Evolutionary conservation across 805 yeast genomes (phyloP).

Genomic region (Saccharomycopsis sp.): DNA sequence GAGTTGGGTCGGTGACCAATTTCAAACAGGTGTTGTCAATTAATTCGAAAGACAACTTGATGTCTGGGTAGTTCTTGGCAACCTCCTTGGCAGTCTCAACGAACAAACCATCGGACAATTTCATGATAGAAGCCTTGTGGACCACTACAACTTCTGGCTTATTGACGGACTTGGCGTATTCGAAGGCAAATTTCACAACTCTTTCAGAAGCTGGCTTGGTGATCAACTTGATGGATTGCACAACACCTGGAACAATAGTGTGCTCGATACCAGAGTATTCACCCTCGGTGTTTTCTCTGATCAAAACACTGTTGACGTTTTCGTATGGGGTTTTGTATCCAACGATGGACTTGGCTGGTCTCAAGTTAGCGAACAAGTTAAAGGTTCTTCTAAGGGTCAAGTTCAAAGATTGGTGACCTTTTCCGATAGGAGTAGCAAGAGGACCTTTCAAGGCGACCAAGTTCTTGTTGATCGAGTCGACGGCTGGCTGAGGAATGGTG

Average conservation of each 20-base stretch:
- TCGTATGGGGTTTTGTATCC: slow-evolving; percentile 91
- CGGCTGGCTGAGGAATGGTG: slow-evolving; percentile 86
- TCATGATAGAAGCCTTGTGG: slow-evolving; percentile 98
- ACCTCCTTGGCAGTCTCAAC: slow-evolving; percentile 86
- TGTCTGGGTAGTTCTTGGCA: slow-evolving; percentile 77
- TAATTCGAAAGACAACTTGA: slow-evolving; percentile 75
- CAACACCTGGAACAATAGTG: slow-evolving; percentile 96
- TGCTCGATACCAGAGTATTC: slow-evolving; percentile 99
- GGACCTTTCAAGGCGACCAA: slow-evolving; percentile 97
- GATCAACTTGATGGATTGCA: slow-evolving; percentile 94
- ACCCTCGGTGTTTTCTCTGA: slow-evolving; percentile 99
- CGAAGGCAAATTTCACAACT: slow-evolving; percentile 94
- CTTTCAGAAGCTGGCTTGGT: slow-evolving; percentile 95
- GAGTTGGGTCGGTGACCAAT: slow-evolving; percentile 82
- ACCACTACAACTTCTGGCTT: slow-evolving; percentile 89
- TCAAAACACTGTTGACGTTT: slow-evolving; percentile 82
- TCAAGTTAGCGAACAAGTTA: slow-evolving; percentile 91
- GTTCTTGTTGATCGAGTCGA: slow-evolving; percentile 86
- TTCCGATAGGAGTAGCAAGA: slow-evolving; percentile 96
- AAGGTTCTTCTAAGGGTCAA: slow-evolving; percentile 96
- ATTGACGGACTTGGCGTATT: slow-evolving; percentile 84
- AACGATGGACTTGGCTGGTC: slow-evolving; percentile 90
- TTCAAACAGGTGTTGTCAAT: slow-evolving; percentile 93
- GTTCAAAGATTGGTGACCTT: slow-evolving; percentile 97
- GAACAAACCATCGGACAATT: slow-evolving; percentile 95